These are phyloP conservation scores for Chaetomium cochliodes DNA, from an alignment of 495 filamentous ascomycete genomes.

Conservation along the genomic window DNA sequence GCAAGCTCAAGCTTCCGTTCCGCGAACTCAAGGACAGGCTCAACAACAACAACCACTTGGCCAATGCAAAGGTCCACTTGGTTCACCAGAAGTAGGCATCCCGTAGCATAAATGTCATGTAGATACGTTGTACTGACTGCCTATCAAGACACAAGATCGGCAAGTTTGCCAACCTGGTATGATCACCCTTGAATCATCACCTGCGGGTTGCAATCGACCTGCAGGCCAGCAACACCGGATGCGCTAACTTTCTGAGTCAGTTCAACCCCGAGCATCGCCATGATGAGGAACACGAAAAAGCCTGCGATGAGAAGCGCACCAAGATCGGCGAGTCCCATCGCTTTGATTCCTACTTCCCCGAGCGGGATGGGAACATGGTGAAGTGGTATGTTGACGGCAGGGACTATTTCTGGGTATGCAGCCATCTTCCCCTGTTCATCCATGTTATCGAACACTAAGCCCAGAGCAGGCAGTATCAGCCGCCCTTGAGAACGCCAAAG, in stretches of 20 bases:
- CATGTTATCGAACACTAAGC: no score
- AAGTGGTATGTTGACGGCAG: slow-evolving; percentile 97
- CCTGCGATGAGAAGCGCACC: slow-evolving; percentile 75
- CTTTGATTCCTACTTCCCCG: slow-evolving; percentile 84
- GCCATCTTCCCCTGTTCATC: neutral
- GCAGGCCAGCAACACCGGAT: neutral
- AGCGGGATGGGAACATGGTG: slow-evolving; percentile 77
- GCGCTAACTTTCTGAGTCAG: slow-evolving; percentile 21
- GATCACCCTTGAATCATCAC: neutral
- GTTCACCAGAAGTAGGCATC: slow-evolving; percentile 49
- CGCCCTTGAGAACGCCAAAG: slow-evolving; percentile 80
- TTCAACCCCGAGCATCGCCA: slow-evolving; percentile 91
- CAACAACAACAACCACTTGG: slow-evolving; percentile 42
- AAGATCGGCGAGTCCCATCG: slow-evolving; percentile 71
- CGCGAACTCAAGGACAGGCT: slow-evolving; percentile 50
- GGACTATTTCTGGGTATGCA: slow-evolving; percentile 80
- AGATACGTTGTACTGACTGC: neutral
- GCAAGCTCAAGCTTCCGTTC: slow-evolving; percentile 42
- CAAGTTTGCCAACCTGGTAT: slow-evolving; percentile 55
- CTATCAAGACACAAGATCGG: slow-evolving; percentile 50
- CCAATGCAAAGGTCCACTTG: slow-evolving; percentile 49
- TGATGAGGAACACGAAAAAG: slow-evolving; percentile 87
- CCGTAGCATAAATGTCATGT: neutral
- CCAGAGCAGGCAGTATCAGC: slow-evolving; percentile 65
- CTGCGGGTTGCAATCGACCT: no score